Evolutionary conservation across 768 basidiomycete species (phyloP).

Genomic region (Calocera cornea): DNA sequence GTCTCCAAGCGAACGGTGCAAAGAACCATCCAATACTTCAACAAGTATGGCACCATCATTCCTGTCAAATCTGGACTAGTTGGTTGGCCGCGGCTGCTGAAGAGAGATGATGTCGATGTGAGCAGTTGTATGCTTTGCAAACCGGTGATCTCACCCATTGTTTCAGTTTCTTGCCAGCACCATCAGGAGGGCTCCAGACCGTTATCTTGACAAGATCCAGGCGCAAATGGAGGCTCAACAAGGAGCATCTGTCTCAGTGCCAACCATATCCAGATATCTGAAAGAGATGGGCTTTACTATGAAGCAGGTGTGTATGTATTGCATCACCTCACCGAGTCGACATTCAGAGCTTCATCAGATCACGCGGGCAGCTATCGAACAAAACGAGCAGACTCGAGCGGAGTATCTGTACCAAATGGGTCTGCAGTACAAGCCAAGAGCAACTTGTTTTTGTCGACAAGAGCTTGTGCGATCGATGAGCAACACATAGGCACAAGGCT

Average conservation of each 20-base stretch:
- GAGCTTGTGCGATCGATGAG: slow-evolving; percentile 9
- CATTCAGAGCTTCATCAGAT: background rate
- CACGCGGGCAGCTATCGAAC: background rate
- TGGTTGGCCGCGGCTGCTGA: background rate
- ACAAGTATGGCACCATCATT: background rate
- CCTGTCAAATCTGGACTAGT: background rate
- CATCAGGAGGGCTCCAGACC: background rate
- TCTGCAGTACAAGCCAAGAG: slow-evolving; percentile 6
- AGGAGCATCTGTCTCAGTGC: background rate
- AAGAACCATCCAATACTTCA: background rate
- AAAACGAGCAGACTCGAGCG: background rate
- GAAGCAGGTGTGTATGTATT: slow-evolving; percentile 7
- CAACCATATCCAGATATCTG: slow-evolving; percentile 3
- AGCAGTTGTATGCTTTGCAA: background rate
- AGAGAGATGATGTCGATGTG: background rate
- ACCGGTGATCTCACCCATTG: background rate
- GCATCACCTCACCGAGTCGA: background rate
- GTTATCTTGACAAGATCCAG: slow-evolving; percentile 3
- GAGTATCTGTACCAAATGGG: background rate
- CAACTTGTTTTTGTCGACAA: slow-evolving; percentile 17
- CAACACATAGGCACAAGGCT: slow-evolving; percentile 1
- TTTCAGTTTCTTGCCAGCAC: background rate
- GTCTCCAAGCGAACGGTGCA: background rate
- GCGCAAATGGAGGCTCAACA: background rate
- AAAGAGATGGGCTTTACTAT: background rate